phyloP scores from a whole-genome alignment of 768 basidiomycete species.

The Mycena leptocephala region DNA sequence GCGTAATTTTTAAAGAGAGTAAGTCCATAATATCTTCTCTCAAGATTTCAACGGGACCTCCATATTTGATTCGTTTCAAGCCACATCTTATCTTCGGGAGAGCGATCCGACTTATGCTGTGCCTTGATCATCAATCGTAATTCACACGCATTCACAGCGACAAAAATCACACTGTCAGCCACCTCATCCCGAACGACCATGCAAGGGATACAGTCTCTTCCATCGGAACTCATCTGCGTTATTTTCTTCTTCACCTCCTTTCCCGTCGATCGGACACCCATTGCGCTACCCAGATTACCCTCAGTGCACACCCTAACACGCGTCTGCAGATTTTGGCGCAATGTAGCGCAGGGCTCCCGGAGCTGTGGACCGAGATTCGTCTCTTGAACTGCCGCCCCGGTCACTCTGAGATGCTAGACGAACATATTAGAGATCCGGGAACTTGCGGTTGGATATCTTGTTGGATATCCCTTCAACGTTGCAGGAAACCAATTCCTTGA shows the following conservation, averaged over 20 bases:
- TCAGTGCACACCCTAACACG: background rate
- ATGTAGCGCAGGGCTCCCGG: background rate
- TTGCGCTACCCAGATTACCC: background rate
- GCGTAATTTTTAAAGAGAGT: too few relatives aligned
- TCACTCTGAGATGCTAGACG: background rate
- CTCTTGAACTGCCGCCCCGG: constrained; percentile 3
- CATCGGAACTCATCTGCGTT: constrained; percentile 2
- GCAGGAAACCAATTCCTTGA: background rate
- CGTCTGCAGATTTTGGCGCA: constrained; percentile 22
- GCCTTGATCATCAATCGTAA: too few relatives aligned
- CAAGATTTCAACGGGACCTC: too few relatives aligned
- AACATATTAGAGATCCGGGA: background rate
- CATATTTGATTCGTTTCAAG: too few relatives aligned
- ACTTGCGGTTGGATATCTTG: background rate
- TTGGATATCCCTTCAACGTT: background rate
- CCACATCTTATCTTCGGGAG: too few relatives aligned
- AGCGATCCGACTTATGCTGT: too few relatives aligned
- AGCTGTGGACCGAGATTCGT: constrained; percentile 22
- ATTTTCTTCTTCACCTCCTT: constrained; percentile 14
- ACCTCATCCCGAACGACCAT: too few relatives aligned
- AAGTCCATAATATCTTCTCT: too few relatives aligned
- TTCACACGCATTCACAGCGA: too few relatives aligned
- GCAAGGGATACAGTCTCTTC: constrained; percentile 6
- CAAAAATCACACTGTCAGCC: too few relatives aligned
- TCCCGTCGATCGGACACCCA: background rate